Evolutionary conservation across 148 eudicot genomes (phyloP).

Genomic region (Mesembryanthemum crystallinum): DNA sequence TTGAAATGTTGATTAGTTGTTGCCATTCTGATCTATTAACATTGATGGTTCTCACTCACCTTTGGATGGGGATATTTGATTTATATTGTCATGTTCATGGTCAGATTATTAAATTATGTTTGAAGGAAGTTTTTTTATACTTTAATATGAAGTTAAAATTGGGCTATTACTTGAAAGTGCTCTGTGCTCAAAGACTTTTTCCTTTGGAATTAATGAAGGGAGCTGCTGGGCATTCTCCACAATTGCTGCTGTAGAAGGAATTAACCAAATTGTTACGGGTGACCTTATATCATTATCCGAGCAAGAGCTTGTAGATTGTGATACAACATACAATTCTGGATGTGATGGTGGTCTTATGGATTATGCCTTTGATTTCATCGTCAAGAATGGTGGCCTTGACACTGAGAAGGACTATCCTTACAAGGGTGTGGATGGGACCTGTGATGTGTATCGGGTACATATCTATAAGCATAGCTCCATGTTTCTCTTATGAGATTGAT

Average conservation of each 20-base stretch:
- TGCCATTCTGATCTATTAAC: too few relatives aligned
- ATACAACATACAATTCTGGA: conserved; percentile 46
- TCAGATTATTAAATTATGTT: too few relatives aligned
- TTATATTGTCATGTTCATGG: too few relatives aligned
- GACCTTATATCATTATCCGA: conserved; percentile 59
- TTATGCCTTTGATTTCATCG: conserved; percentile 66
- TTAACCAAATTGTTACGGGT: conserved; percentile 73
- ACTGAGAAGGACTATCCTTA: conserved; percentile 78
- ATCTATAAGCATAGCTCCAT: neutral
- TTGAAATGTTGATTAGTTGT: too few relatives aligned
- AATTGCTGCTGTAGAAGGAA: conserved; percentile 68
- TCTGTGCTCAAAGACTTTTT: neutral
- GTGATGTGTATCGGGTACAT: conserved; percentile 54
- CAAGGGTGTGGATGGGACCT: conserved; percentile 52
- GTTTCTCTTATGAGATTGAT: neutral
- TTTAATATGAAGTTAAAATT: neutral
- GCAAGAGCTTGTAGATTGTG: conserved; percentile 84
- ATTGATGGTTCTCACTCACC: too few relatives aligned
- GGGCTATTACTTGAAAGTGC: neutral
- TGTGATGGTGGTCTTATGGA: conserved; percentile 90
- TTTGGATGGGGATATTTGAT: too few relatives aligned
- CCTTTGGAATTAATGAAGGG: conserved; percentile 44
- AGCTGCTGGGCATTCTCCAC: conserved; percentile 95
- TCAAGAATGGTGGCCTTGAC: conserved; percentile 70
- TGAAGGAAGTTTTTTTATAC: too few relatives aligned